These are phyloP conservation scores for Funneliformis caledonium DNA, from an alignment of 371 early-diverging fungal species.

Conservation along the genomic window DNA sequence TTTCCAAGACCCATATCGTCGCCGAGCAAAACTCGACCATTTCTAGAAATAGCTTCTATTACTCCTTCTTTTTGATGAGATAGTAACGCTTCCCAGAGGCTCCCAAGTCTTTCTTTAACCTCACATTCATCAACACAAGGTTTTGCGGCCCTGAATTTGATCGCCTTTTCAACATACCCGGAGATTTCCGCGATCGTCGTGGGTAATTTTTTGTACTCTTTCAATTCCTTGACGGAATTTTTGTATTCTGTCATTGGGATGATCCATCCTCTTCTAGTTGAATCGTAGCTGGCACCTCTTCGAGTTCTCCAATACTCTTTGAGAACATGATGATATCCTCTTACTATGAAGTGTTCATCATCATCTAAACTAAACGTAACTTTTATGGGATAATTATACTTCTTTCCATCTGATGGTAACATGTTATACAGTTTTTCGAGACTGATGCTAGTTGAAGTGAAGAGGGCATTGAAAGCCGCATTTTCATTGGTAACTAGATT, in stretches of 20 bases:
- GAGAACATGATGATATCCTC: conserved; percentile 28
- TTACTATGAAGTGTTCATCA: conserved; percentile 12
- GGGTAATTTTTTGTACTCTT: background rate
- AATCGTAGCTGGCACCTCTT: background rate
- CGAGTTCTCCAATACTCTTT: background rate
- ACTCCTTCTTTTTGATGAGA: conserved; percentile 63
- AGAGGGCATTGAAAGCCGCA: background rate
- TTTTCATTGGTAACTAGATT: too few relatives aligned
- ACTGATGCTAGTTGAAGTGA: background rate
- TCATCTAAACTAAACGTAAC: background rate
- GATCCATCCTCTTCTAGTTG: background rate
- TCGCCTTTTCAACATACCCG: conserved; percentile 1
- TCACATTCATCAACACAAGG: background rate
- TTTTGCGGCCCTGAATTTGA: background rate
- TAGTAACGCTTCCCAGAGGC: conserved; percentile 45
- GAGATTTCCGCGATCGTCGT: conserved; percentile 2
- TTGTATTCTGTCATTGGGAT: conserved; percentile 31
- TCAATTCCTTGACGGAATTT: conserved; percentile 7
- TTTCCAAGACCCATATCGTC: conserved; percentile 62
- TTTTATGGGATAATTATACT: background rate
- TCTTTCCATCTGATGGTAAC: background rate
- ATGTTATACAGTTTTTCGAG: background rate
- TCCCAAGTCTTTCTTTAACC: conserved; percentile 39
- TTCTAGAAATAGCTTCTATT: conserved; percentile 47
- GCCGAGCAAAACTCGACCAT: conserved; percentile 58